These are phyloP conservation scores for Nitzschia putrida DNA, from an alignment of 108 stramenopile genomes.

Conservation along the genomic window DNA sequence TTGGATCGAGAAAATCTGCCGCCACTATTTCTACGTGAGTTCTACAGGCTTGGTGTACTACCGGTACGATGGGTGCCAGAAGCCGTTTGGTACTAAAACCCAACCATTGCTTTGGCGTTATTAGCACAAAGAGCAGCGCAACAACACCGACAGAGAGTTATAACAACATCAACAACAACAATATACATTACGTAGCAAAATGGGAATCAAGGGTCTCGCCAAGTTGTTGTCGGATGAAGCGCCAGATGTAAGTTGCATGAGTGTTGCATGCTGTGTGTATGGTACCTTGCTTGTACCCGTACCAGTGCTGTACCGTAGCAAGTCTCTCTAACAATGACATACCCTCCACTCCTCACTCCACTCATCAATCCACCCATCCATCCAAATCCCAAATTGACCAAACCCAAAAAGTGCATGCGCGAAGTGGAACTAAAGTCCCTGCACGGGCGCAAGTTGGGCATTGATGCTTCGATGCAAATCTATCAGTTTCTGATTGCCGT, in stretches of 20 bases:
- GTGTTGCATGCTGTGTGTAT: background rate
- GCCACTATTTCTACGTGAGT: too few species aligned
- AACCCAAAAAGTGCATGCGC: conserved; percentile 82
- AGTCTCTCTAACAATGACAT: background rate
- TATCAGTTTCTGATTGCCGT: conserved; percentile 99
- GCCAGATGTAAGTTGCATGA: conserved; percentile 71
- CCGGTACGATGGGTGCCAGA: too few species aligned
- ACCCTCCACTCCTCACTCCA: too few species aligned
- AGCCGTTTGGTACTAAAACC: too few species aligned
- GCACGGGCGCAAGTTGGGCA: conserved; percentile 95
- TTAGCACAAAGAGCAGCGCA: too few species aligned
- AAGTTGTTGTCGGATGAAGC: conserved; percentile 95
- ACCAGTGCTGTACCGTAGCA: background rate
- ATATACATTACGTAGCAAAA: conserved; percentile 33
- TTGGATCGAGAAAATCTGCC: too few species aligned
- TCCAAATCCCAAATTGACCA: too few species aligned
- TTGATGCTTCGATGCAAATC: conserved; percentile 99
- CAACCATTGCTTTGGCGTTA: too few species aligned
- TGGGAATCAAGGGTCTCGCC: conserved; percentile 97
- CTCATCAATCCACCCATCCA: too few species aligned
- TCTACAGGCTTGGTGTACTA: too few species aligned
- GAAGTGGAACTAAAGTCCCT: conserved; percentile 88
- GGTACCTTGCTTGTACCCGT: background rate
- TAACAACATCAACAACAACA: background rate
- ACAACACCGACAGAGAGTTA: too few species aligned